Conservation (phyloP, 768 basidiomycete genomes). For the Termitomyces sp. region DNA sequence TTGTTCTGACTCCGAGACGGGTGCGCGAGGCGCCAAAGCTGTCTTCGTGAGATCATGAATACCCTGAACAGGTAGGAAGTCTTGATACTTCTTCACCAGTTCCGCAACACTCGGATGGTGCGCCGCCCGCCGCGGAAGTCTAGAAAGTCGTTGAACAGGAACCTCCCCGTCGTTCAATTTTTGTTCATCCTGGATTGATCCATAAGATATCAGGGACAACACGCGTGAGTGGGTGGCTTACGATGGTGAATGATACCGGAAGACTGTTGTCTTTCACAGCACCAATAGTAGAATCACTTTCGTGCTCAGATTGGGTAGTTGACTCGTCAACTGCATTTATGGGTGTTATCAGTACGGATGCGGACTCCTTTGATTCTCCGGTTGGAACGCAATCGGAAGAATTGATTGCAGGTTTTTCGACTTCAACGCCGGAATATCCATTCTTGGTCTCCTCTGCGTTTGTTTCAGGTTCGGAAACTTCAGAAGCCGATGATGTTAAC, state of each 20-base stretch:
- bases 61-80: slow-evolving; percentile 66
- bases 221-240: slow-evolving; percentile 12
- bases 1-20: slow-evolving; percentile 80
- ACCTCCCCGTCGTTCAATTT: slow-evolving; percentile 17
- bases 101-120: slow-evolving; percentile 75
- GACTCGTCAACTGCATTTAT: slow-evolving; percentile 8
- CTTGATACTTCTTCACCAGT: slow-evolving; percentile 76
- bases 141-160: slow-evolving; percentile 38
- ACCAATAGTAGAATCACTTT: slow-evolving; percentile 84
- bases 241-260: slow-evolving; percentile 17
- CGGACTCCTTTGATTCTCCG: slow-evolving; percentile 4
- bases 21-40: slow-evolving; percentile 52
- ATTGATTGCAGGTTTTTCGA: neutral
- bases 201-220: neutral
- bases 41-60: slow-evolving; percentile 69
- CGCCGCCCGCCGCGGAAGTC: slow-evolving; percentile 54
- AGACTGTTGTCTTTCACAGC: slow-evolving; percentile 34
- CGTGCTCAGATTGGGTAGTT: slow-evolving; percentile 50
- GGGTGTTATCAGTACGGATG: slow-evolving; percentile 1
- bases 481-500: slow-evolving; percentile 64
- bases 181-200: slow-evolving; percentile 12
- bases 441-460: slow-evolving; percentile 15
- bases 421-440: slow-evolving; percentile 1
- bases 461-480: slow-evolving; percentile 61
- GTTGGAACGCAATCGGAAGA: slow-evolving; percentile 3